These are phyloP conservation scores for Cryptosporidium xiaoi DNA, from an alignment of 169 alveolate genomes.

Conservation along the genomic window DNA sequence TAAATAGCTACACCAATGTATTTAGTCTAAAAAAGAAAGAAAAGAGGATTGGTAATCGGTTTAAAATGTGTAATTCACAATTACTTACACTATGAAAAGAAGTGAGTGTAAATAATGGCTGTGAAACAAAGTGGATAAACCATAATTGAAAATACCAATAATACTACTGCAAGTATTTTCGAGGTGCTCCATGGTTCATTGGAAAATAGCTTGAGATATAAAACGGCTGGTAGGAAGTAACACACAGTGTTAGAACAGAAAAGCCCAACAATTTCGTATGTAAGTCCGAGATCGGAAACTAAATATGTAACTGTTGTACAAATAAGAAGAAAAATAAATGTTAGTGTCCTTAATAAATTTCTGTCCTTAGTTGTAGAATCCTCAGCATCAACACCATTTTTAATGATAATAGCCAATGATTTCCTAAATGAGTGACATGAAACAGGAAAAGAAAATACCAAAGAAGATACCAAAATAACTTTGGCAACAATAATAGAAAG, in stretches of 20 bases:
- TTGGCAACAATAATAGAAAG: conserved; percentile 30
- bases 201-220: conserved; percentile 46
- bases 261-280: conserved; percentile 67
- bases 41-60: no score
- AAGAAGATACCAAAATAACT: conserved; percentile 46
- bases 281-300: conserved; percentile 61
- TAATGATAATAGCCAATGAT: conserved; percentile 52
- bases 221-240: conserved; percentile 65
- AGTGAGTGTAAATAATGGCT: conserved; percentile 57
- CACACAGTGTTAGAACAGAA: conserved; percentile 70
- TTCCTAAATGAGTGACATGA: conserved; percentile 74
- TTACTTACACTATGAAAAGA: conserved; percentile 12
- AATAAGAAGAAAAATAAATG: conserved; percentile 41
- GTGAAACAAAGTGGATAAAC: conserved; percentile 68
- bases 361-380: conserved; percentile 45
- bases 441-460: conserved; percentile 70
- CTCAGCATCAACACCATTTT: conserved; percentile 67
- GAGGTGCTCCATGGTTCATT: conserved; percentile 27
- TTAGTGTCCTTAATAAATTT: conserved; percentile 35
- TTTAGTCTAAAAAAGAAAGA: no score
- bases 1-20: no score
- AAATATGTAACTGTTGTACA: conserved; percentile 60
- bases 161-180: conserved; percentile 31
- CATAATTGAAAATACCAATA: conserved; percentile 45
- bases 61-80: background rate